Base-by-base conservation (phyloP, 352 stramenopile genomes). In the Blastocystis sp. region DNA sequence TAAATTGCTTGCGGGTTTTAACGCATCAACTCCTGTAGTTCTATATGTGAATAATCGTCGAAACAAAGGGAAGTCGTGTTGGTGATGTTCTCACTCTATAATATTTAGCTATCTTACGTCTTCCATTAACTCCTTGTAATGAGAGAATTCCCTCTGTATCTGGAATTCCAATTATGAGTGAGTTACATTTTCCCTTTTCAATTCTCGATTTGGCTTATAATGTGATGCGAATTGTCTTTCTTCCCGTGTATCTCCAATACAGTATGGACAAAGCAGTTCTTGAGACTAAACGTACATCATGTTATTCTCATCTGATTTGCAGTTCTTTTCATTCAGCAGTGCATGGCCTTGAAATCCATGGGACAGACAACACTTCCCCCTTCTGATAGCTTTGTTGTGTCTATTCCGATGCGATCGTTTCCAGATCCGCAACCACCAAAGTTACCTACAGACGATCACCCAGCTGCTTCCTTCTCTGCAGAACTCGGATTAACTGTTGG, bases 301-400 rank as follows among this genome's bases (percentile, higher is more conserved):
- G 0, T 56, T 6, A 0, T n/a, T 21, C 9, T n/a, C 14, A 1
- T 43, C 9, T 66, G 7, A 27, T 63, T 1, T 19, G 19, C 46
- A 83, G 71, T 83, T 2, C 21, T 65, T 29, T 32, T 66, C 0
- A 83, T 83, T 19, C 46, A 83, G 71, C 46, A 83, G 71, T n/a
- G 24, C 6, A n/a, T 83, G 19, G 12, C 35, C 6, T 27, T 19
- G 12, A n/a, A 27, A 51, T 43, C 63, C 49, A 46, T 27, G 24
- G n/a, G 19, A 74, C 43, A 21, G 7, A 27, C 3, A 51, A 1
- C 11, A 6, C 63, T 49, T 74, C 7, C 32, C 32, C 1, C 54
- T 32, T 61, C 54, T 7, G 19, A n/a, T 32, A 61, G 54, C 12
- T 12, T 61, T 32, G 19, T 61, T 2, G 54, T 61, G 54, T 61